phyloP scores from a whole-genome alignment of 2,329 filamentous ascomycete genomes.

The Colletotrichum tabaci region DNA sequence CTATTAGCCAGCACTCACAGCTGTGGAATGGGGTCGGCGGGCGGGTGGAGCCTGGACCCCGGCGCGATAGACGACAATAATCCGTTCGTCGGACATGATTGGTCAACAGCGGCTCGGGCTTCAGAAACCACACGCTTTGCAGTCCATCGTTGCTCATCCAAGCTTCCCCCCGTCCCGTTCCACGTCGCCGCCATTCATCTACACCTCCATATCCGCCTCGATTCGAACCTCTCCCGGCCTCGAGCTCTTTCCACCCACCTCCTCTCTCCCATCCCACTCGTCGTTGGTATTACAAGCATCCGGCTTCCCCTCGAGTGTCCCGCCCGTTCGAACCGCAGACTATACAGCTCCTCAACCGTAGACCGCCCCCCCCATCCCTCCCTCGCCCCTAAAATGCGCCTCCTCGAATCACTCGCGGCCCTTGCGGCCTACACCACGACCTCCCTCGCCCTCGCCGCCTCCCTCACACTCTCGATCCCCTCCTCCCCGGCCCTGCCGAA shows the following conservation, averaged over 20 bases:
- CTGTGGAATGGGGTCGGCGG: conserved; percentile 18
- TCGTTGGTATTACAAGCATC: neutral
- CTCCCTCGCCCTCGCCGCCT: conserved; percentile 53
- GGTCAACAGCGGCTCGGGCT: conserved; percentile 8
- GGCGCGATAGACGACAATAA: conserved; percentile 30
- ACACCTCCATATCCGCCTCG: neutral
- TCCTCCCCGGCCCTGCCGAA: conserved; percentile 57
- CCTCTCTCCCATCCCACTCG: neutral
- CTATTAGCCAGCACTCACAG: neutral
- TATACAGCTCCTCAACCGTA: conserved; percentile 13
- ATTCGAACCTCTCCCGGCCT: conserved; percentile 17
- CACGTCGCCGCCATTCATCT: conserved; percentile 1
- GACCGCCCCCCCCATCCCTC: conserved; percentile 35
- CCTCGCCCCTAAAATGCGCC: conserved; percentile 50
- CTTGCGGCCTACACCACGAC: conserved; percentile 55
- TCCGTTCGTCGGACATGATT: conserved; percentile 30
- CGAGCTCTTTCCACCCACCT: neutral
- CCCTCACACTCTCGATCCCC: conserved; percentile 63
- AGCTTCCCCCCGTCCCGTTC: conserved; percentile 11
- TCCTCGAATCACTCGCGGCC: conserved; percentile 52
- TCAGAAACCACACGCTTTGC: neutral
- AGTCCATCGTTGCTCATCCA: conserved; percentile 5
- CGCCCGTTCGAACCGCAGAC: conserved; percentile 23
- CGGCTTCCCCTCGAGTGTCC: neutral
- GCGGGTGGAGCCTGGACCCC: neutral